Evolutionary conservation across 2,329 filamentous ascomycete species (phyloP).

Genomic region (Diaporthe helianthi): DNA sequence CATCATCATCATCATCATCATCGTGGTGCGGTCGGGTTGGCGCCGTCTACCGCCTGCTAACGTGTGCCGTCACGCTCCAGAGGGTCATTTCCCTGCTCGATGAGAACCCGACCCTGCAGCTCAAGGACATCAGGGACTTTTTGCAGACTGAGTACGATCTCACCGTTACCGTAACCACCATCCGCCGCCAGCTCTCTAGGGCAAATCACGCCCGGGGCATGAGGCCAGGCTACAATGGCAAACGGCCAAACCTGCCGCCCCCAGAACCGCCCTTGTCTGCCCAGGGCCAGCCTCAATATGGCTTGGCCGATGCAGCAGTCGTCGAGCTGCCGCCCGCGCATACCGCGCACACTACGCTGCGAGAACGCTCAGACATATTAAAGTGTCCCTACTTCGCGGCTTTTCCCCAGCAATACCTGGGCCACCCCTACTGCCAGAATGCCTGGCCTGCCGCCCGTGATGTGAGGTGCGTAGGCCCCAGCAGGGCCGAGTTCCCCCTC

Average conservation of each 20-base stretch:
- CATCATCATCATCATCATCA: too few relatives aligned
- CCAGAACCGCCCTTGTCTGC: background rate
- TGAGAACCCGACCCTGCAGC: slow-evolving; percentile 29
- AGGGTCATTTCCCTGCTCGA: slow-evolving; percentile 33
- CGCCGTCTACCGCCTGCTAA: background rate
- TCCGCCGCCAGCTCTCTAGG: slow-evolving; percentile 31
- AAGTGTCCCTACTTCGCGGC: slow-evolving; percentile 31
- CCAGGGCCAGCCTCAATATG: background rate
- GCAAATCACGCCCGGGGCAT: slow-evolving; percentile 28
- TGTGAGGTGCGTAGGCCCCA: slow-evolving; percentile 28
- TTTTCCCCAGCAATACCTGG: slow-evolving; percentile 25
- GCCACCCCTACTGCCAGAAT: slow-evolving; percentile 30
- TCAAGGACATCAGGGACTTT: slow-evolving; percentile 32
- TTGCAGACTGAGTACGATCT: slow-evolving; percentile 32
- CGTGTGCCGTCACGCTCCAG: slow-evolving; percentile 12
- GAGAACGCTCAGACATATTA: background rate
- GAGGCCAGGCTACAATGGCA: slow-evolving; percentile 34
- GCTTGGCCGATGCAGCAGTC: background rate
- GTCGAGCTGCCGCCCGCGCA: background rate
- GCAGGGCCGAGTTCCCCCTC: background rate
- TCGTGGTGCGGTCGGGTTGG: background rate
- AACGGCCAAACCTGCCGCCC: slow-evolving; percentile 32
- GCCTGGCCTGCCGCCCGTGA: slow-evolving; percentile 30
- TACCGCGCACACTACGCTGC: background rate
- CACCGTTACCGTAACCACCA: slow-evolving; percentile 32